phyloP scores from a whole-genome alignment of 2,329 filamentous ascomycete species.

The Ascochyta koolunga region DNA sequence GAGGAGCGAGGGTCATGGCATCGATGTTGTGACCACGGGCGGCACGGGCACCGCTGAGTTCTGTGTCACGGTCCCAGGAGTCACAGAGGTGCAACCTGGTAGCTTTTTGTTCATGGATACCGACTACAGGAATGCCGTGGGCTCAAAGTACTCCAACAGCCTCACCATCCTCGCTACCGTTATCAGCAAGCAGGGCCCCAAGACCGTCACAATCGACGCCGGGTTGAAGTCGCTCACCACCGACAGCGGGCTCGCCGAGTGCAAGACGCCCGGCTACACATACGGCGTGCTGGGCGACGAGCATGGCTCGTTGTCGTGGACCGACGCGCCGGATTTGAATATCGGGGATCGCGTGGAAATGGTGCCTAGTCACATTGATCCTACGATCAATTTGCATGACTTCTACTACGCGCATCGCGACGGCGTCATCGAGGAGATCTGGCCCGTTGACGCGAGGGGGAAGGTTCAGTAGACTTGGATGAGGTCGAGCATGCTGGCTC shows the following conservation, averaged over 20 bases:
- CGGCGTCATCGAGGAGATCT: constrained; percentile 58
- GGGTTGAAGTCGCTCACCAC: constrained; percentile 60
- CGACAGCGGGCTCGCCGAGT: constrained; percentile 59
- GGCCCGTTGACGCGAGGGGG: constrained; percentile 58
- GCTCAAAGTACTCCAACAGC: constrained; percentile 57
- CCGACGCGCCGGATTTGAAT: constrained; percentile 47
- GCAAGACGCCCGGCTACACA: constrained; percentile 50
- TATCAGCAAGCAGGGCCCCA: constrained; percentile 54
- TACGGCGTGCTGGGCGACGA: constrained; percentile 58
- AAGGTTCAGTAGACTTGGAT: constrained; percentile 54
- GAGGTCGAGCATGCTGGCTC: constrained; percentile 13
- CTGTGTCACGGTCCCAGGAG: constrained; percentile 56
- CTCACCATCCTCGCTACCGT: constrained; percentile 58
- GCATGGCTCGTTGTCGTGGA: constrained; percentile 57
- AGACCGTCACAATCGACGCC: constrained; percentile 56
- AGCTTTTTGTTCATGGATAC: constrained; percentile 65
- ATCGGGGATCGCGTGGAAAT: constrained; percentile 59
- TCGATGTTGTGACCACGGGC: constrained; percentile 59
- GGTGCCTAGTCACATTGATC: constrained; percentile 62
- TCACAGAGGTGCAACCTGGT: constrained; percentile 62
- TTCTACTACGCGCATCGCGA: constrained; percentile 58
- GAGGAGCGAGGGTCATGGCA: constrained; percentile 51
- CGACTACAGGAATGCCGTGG: constrained; percentile 61
- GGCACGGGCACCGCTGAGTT: constrained; percentile 62
- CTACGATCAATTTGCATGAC: constrained; percentile 60